Percentiles rank a stretch among this genome's conserved stretches.
Conservation (phyloP, 2,329 filamentous ascomycete genomes). For the Neurospora sp. region DNA sequence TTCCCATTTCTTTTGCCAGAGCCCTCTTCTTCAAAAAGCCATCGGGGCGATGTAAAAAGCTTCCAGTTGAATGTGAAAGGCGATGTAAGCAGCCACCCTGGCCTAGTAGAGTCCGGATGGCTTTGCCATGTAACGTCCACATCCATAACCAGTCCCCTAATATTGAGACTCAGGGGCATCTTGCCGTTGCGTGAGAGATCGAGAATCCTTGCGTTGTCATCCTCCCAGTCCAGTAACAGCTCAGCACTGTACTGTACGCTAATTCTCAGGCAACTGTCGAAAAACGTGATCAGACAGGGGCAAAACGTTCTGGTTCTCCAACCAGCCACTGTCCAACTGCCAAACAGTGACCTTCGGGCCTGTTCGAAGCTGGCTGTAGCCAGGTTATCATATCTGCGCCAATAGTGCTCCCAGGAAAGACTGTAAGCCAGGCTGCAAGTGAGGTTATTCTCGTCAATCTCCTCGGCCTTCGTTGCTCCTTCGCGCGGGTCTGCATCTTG, state of each 20-base stretch:
- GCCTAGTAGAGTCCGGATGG: too few species aligned
- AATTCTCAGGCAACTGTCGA: background rate
- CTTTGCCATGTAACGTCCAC: background rate
- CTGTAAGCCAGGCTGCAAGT: background rate
- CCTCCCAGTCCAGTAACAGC: background rate
- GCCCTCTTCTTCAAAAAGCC: background rate
- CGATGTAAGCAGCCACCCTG: too few species aligned
- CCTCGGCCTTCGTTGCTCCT: background rate
- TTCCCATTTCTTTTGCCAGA: background rate
- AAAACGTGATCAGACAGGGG: rapidly evolving
- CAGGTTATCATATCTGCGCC: rapidly evolving
- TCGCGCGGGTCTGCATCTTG: background rate
- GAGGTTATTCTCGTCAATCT: background rate
- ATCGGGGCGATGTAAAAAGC: background rate
- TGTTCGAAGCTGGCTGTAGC: background rate
- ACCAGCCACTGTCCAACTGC: background rate
- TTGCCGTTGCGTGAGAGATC: background rate
- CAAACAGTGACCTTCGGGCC: background rate
- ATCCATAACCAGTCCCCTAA: background rate
- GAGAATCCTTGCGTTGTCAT: background rate
- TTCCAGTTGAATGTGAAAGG: background rate
- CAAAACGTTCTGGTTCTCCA: background rate
- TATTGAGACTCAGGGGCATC: background rate
- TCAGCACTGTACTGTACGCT: background rate
- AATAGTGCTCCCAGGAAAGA: background rate